These are phyloP conservation scores for Lactarius indigo DNA, from an alignment of 768 basidiomycete species.

Conservation along the genomic window DNA sequence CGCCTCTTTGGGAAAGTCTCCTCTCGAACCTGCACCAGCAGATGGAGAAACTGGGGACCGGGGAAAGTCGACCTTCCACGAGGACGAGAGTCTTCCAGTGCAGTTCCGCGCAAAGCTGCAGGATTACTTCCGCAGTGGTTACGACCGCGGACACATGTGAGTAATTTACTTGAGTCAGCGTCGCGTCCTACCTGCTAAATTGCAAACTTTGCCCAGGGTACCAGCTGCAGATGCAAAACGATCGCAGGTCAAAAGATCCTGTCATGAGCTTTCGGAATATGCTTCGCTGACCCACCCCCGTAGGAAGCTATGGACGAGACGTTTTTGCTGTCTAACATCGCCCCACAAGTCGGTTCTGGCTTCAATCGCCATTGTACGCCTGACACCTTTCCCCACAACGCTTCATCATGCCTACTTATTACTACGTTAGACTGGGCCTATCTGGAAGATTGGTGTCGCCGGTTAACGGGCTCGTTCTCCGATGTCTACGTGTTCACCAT, in stretches of 20 bases:
- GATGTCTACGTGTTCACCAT: slow-evolving; percentile 98
- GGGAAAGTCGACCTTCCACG: slow-evolving; percentile 70
- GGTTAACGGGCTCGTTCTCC: slow-evolving; percentile 78
- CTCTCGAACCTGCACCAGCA: slow-evolving; percentile 33
- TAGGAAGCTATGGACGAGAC: slow-evolving; percentile 95
- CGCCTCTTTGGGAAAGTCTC: slow-evolving; percentile 59
- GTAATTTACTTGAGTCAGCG: slow-evolving; percentile 30
- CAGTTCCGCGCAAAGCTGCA: slow-evolving; percentile 77
- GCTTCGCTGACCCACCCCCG: not conserved
- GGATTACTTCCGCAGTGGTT: slow-evolving; percentile 92
- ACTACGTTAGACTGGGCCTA: slow-evolving; percentile 84
- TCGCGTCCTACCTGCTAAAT: not conserved
- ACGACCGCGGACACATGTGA: slow-evolving; percentile 96
- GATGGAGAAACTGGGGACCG: slow-evolving; percentile 58
- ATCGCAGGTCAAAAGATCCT: slow-evolving; percentile 56
- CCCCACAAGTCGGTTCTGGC: slow-evolving; percentile 95
- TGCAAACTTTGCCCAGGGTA: slow-evolving; percentile 50
- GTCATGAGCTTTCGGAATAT: not conserved
- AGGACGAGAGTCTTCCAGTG: slow-evolving; percentile 75
- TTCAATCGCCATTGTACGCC: slow-evolving; percentile 93
- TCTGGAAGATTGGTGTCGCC: slow-evolving; percentile 91
- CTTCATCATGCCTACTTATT: not conserved
- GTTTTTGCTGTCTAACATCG: slow-evolving; percentile 91
- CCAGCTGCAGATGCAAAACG: slow-evolving; percentile 94
- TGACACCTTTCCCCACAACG: not conserved